Evolutionary conservation across 352 stramenopile genomes (phyloP).

Genomic region (Pythium oligandrum): DNA sequence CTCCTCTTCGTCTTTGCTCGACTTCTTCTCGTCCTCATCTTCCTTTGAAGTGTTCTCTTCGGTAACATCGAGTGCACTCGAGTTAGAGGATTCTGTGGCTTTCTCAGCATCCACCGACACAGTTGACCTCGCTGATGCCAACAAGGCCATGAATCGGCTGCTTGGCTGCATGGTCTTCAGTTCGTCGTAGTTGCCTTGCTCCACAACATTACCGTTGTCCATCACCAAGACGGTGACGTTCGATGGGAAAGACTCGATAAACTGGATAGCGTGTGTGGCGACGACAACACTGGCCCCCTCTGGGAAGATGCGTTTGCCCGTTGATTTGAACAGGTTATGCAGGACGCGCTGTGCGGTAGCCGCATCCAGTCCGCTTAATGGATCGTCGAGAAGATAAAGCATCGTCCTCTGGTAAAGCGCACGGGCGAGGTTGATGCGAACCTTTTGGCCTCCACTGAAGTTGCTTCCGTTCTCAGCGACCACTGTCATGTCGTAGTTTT

Average conservation of each 20-base stretch:
- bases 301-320: constrained; percentile 32
- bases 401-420: constrained; percentile 62
- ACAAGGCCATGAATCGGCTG: not conserved
- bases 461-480: constrained; percentile 78
- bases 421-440: constrained; percentile 81
- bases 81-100: not conserved
- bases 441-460: constrained; percentile 81
- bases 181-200: constrained; percentile 27
- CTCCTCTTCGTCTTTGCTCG: constrained; percentile 32
- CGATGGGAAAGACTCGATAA: constrained; percentile 47
- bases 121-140: no score
- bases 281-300: constrained; percentile 55
- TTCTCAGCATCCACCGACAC: not conserved
- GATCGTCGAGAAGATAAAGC: constrained; percentile 89
- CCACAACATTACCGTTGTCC: constrained; percentile 43
- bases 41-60: not conserved
- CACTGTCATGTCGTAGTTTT: constrained; percentile 34
- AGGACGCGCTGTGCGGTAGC: constrained; percentile 52
- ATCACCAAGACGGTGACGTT: constrained; percentile 49
- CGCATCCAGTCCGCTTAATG: constrained; percentile 74
- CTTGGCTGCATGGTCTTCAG: constrained; percentile 12
- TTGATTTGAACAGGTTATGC: constrained; percentile 30
- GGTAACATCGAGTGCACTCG: not conserved
- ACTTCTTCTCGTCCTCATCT: constrained; percentile 6
- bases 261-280: constrained; percentile 69